A percentile compares a stretch with the other conserved stretches of the same genome.
phyloP scores from a whole-genome alignment of 306 rosid species.

The Quercus bicolor region DNA sequence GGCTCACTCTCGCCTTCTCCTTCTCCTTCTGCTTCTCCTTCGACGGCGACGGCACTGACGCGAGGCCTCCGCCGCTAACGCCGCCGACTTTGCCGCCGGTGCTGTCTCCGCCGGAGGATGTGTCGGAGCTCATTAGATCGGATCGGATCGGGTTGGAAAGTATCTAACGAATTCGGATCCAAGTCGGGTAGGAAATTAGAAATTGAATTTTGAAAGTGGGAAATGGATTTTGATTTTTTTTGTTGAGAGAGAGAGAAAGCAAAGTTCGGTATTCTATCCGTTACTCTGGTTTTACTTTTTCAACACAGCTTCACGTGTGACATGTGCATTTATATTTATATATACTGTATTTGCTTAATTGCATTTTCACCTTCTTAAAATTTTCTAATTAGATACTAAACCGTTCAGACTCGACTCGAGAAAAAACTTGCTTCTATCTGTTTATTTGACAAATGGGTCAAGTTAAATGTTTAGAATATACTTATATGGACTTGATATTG shows the following conservation, averaged over 20 bases:
- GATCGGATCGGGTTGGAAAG: constrained; percentile 20
- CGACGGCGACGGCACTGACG: background rate
- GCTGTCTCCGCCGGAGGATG: constrained; percentile 27
- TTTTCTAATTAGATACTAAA: no score
- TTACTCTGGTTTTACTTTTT: constrained; percentile 28
- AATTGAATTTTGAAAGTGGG: background rate
- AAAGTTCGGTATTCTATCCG: constrained; percentile 2
- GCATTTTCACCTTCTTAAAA: no score
- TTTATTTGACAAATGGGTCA: no score
- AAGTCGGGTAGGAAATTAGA: no score
- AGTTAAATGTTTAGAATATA: no score
- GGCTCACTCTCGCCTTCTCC: constrained; percentile 84
- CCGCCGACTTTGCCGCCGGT: constrained; percentile 5
- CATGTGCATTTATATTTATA: no score
- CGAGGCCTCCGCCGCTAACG: constrained; percentile 1
- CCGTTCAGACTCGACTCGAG: accelerated
- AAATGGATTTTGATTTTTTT: background rate
- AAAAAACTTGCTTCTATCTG: no score
- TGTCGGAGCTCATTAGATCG: constrained; percentile 53
- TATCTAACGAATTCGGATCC: no score
- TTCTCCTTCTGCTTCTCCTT: constrained; percentile 27
- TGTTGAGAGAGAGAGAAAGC: background rate
- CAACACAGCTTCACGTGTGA: constrained; percentile 1
- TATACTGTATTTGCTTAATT: no score
- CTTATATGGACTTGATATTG: no score